Evolutionary conservation across 1,284 basidiomycete genomes (phyloP).

Genomic region (Gymnopus androsaceus): DNA sequence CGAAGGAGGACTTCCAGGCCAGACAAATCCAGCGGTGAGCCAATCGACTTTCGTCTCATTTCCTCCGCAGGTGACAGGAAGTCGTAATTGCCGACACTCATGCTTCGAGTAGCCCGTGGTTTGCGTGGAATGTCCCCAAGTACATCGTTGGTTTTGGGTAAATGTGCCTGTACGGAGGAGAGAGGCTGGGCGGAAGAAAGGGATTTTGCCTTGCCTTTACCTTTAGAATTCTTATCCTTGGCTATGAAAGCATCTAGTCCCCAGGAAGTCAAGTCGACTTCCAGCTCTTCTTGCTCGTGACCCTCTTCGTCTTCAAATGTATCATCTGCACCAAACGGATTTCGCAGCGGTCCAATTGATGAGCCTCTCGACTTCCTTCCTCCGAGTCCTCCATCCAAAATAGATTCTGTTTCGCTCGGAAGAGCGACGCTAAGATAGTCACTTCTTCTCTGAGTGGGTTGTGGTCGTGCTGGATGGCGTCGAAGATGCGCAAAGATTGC

Average conservation of each 20-base stretch:
- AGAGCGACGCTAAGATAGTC: slow-evolving; percentile 71
- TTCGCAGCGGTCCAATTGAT: slow-evolving; percentile 53
- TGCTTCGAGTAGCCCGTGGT: slow-evolving; percentile 49
- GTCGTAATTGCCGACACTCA: slow-evolving; percentile 65
- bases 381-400: slow-evolving; percentile 39
- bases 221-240: slow-evolving; percentile 58
- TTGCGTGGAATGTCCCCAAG: slow-evolving; percentile 31
- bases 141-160: slow-evolving; percentile 36
- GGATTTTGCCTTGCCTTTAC: slow-evolving; percentile 52
- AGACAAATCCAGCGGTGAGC: slow-evolving; percentile 56
- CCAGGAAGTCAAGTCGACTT: slow-evolving; percentile 83
- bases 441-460: slow-evolving; percentile 46
- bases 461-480: slow-evolving; percentile 48
- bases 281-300: slow-evolving; percentile 52
- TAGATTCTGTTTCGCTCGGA: slow-evolving; percentile 61
- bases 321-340: slow-evolving; percentile 69
- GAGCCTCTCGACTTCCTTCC: slow-evolving; percentile 52
- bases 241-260: slow-evolving; percentile 75
- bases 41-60: slow-evolving; percentile 49
- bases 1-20: slow-evolving; percentile 41
- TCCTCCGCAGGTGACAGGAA: slow-evolving; percentile 39
- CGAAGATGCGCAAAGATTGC: slow-evolving; percentile 79
- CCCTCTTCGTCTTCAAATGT: slow-evolving; percentile 49
- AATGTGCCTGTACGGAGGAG: slow-evolving; percentile 35
- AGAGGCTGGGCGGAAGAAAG: slow-evolving; percentile 50